These are phyloP conservation scores for Metschnikowia reukaufii DNA, from an alignment of 805 yeast genomes.

Conservation along the genomic window DNA sequence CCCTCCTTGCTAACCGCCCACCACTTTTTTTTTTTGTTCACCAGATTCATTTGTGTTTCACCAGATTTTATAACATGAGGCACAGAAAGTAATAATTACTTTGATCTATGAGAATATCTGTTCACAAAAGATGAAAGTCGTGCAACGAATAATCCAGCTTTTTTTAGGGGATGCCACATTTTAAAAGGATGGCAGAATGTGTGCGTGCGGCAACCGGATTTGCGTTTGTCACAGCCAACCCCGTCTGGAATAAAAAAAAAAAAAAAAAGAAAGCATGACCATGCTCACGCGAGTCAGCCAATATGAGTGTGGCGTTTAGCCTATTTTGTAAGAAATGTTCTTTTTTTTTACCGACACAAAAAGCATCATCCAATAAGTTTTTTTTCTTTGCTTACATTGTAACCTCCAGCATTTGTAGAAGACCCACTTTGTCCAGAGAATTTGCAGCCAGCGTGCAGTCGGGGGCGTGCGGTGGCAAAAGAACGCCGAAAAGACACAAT, in stretches of 20 bases:
- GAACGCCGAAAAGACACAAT: conserved; percentile 10
- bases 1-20: conserved; percentile 4
- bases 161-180: not conserved
- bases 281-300: conserved; percentile 1
- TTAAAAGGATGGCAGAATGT: not conserved
- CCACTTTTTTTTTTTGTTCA: not conserved
- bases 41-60: not conserved
- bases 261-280: conserved; percentile 9
- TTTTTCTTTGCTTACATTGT: not conserved
- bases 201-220: conserved; percentile 9
- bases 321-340: no score
- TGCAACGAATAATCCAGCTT: no score
- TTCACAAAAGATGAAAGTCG: no score
- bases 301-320: no score
- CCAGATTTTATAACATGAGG: not conserved
- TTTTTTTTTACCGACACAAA: not conserved
- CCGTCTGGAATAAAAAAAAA: conserved; percentile 1
- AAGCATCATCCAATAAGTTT: not conserved
- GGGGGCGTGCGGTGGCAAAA: conserved; percentile 16
- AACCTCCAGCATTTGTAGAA: not conserved
- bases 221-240: conserved; percentile 8
- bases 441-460: conserved; percentile 18
- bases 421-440: not conserved
- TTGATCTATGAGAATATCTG: not conserved
- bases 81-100: not conserved